Percentiles rank a stretch among this genome's conserved stretches.
Evolutionary conservation across 345 rosid genomes (phyloP).

Genomic region (Linum tenue): DNA sequence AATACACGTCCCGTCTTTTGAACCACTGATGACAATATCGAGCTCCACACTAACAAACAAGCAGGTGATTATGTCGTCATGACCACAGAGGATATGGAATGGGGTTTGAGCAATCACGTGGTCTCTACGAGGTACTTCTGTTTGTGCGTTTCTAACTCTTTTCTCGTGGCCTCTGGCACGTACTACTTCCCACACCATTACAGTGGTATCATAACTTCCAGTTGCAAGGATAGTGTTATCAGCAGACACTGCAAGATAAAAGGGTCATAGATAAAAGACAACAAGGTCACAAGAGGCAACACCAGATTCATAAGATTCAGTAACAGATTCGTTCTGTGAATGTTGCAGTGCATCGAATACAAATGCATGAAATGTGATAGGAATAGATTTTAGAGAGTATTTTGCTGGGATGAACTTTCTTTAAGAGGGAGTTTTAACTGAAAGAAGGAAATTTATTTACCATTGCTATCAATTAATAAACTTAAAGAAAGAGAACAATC

Average conservation of each 20-base stretch:
- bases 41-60: conserved; percentile 74
- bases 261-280: neutral
- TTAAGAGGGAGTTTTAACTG: too few relatives aligned
- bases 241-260: conserved; percentile 52
- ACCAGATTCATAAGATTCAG: neutral
- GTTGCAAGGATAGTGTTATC: conserved; percentile 85
- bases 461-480: too few relatives aligned
- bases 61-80: conserved; percentile 90
- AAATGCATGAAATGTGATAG: too few relatives aligned
- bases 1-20: conserved; percentile 91
- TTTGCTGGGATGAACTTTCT: too few relatives aligned
- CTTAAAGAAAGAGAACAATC: too few relatives aligned
- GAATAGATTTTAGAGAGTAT: too few relatives aligned
- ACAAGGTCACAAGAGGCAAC: neutral
- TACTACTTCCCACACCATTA: conserved; percentile 85
- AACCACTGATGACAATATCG: conserved; percentile 92
- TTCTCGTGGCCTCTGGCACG: conserved; percentile 54
- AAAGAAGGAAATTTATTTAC: too few relatives aligned
- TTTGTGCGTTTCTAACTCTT: conserved; percentile 41
- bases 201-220: conserved; percentile 94
- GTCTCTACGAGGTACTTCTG: conserved; percentile 59
- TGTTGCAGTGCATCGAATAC: too few relatives aligned
- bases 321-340: too few relatives aligned
- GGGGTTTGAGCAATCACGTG: conserved; percentile 73
- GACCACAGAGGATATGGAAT: conserved; percentile 89